These are phyloP conservation scores for Kockovaella imperatae DNA, from an alignment of 768 basidiomycete species.

Conservation along the genomic window DNA sequence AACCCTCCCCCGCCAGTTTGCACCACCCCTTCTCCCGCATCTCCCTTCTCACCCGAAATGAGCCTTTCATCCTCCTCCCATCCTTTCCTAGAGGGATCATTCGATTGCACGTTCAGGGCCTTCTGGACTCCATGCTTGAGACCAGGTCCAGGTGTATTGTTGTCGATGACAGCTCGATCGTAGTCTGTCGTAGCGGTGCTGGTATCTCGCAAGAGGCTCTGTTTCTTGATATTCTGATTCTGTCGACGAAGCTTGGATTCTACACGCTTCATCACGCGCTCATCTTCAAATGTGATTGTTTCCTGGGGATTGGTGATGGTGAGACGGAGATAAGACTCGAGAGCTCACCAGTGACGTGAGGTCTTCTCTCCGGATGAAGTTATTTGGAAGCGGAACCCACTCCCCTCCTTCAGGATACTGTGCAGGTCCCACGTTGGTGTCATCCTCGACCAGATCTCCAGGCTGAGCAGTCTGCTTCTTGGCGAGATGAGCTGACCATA, in stretches of 20 bases:
- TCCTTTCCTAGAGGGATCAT: neutral
- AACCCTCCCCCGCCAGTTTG: constrained; percentile 27
- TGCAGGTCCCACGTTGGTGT: neutral
- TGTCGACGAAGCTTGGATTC: too few relatives aligned
- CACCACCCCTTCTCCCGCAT: neutral
- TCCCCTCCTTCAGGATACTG: constrained; percentile 8
- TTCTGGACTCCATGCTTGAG: constrained; percentile 21
- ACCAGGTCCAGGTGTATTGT: constrained; percentile 27
- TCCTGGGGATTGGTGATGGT: neutral
- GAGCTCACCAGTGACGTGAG: constrained; percentile 15
- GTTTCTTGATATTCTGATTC: constrained; percentile 3
- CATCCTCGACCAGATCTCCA: neutral
- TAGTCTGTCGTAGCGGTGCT: constrained; percentile 5
- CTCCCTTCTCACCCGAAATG: neutral
- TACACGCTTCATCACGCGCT: neutral
- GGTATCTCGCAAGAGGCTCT: too few relatives aligned
- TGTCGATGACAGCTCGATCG: constrained; percentile 16
- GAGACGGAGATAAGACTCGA: neutral
- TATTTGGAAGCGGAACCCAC: constrained; percentile 23
- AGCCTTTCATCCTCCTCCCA: neutral
- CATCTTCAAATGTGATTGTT: neutral
- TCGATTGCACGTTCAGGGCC: too few relatives aligned
- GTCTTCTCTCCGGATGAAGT: neutral
- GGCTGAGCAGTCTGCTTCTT: constrained; percentile 1
- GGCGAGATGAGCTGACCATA: constrained; percentile 9